Evolutionary conservation across 129 eudicot genomes (phyloP).

Genomic region (Artemisia annua): DNA sequence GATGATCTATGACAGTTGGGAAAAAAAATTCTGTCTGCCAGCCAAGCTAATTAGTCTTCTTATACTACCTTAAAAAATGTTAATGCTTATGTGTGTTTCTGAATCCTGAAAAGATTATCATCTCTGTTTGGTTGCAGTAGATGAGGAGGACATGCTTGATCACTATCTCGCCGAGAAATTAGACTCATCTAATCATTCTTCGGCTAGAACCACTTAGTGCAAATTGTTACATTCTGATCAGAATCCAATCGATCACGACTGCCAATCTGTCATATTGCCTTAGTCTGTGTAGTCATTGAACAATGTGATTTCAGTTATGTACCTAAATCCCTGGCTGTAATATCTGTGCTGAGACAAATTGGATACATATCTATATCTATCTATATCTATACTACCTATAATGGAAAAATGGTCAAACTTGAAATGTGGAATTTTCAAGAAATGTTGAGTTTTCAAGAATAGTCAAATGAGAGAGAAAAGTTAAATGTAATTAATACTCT

Average conservation of each 20-base stretch:
- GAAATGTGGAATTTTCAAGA: too few species aligned
- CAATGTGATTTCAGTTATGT: neutral
- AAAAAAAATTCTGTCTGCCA: too few species aligned
- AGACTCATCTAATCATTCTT: constrained; percentile 30
- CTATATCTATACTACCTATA: too few species aligned
- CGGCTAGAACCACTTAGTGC: constrained; percentile 33
- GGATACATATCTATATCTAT: too few species aligned
- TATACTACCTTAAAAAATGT: neutral
- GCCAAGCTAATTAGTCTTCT: too few species aligned
- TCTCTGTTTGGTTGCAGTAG: constrained; percentile 47
- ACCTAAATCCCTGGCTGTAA: neutral
- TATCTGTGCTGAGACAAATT: neutral
- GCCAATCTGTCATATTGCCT: neutral
- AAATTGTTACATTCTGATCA: neutral
- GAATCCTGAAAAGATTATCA: neutral
- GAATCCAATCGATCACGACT: neutral
- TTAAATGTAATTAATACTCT: too few species aligned
- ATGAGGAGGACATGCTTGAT: constrained; percentile 94
- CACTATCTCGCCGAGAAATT: constrained; percentile 78
- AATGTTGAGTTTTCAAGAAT: too few species aligned
- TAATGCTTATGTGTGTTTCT: neutral
- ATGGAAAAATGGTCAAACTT: too few species aligned
- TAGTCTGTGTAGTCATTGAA: neutral
- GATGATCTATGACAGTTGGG: too few species aligned
- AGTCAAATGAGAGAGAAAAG: too few species aligned